These are phyloP conservation scores for Suillus sp. DNA, from an alignment of 768 basidiomycete species.

Conservation along the genomic window DNA sequence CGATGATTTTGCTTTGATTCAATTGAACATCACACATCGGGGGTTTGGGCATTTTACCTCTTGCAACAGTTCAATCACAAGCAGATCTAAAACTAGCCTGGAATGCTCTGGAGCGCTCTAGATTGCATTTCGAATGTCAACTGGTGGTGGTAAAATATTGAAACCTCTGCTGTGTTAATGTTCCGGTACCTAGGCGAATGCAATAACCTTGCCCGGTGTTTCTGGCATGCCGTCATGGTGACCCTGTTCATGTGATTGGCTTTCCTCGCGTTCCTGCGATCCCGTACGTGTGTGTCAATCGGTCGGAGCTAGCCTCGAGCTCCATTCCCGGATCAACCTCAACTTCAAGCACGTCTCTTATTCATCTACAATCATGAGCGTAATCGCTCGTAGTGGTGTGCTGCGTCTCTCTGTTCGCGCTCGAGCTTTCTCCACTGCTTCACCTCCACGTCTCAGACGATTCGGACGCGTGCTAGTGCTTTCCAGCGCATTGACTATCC, in stretches of 20 bases:
- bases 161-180: too few relatives aligned
- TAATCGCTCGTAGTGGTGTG: not conserved
- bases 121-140: too few relatives aligned
- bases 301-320: conserved; percentile 1
- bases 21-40: too few relatives aligned
- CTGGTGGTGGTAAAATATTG: too few relatives aligned
- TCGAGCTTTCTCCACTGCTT: conserved; percentile 1
- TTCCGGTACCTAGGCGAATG: not conserved
- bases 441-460: not conserved
- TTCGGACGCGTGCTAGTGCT: not conserved
- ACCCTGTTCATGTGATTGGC: not conserved
- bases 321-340: not conserved
- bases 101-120: too few relatives aligned
- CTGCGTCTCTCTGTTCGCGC: not conserved
- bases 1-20: too few relatives aligned
- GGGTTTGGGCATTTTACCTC: too few relatives aligned
- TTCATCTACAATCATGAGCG: not conserved
- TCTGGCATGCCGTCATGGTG: not conserved
- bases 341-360: not conserved
- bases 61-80: too few relatives aligned
- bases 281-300: not conserved
- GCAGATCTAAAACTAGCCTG: too few relatives aligned
- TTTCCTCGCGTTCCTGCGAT: not conserved
- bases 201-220: not conserved
- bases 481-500: conserved; percentile 5